Evolutionary conservation across 1,139 yeast species (phyloP), one percentile per base, ranked within the genome.

Genomic region (Yamadazyma blattariae): DNA sequence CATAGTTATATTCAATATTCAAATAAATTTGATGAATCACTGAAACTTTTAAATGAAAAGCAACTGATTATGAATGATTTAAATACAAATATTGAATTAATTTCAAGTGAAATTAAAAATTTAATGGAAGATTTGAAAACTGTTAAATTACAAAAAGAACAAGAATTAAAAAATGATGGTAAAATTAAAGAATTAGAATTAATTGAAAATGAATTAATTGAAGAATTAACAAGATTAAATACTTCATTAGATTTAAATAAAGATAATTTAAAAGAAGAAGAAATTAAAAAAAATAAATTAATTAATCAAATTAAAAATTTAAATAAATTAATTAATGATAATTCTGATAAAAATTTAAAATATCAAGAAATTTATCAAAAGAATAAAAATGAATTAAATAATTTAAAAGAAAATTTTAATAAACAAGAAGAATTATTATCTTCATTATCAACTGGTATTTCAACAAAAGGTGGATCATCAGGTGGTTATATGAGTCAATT

Each of bases 391-490:
- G 54, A 64, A 27, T 59, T 83, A 8, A 61, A 58, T 4, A 52
- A 56, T 3, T 50, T 79, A 38, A 80, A 78, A 42, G 65, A 64
- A 6, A 68, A 70, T n/a, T 70, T 74, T 40, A 66, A 69, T 24
- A 74, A 69, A 42, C 86, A 85, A 47, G 95, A 88, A 51, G 97
- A 90, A 44, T 67, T 90, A 15, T 62, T 88, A 12, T 82, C 95
- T 5, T 81, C 95, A 0, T 67, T 94, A 27, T 81, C 92, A 1
- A 90, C 97, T 0, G 98, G 98, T 48, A 81, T 92, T 11, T 85
- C 97, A 0, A 77, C 95, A 0, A 82, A 79, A 38, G 97, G 96
- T 33, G 71, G 67, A 26, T 49, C 81, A 0, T 86, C 85, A 42
- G 82, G 89, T 24, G 97, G 97, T 11, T 92, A 88, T 55, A 69